Conservation (phyloP, 108 stramenopile species). For the Nitzschia sp. region DNA sequence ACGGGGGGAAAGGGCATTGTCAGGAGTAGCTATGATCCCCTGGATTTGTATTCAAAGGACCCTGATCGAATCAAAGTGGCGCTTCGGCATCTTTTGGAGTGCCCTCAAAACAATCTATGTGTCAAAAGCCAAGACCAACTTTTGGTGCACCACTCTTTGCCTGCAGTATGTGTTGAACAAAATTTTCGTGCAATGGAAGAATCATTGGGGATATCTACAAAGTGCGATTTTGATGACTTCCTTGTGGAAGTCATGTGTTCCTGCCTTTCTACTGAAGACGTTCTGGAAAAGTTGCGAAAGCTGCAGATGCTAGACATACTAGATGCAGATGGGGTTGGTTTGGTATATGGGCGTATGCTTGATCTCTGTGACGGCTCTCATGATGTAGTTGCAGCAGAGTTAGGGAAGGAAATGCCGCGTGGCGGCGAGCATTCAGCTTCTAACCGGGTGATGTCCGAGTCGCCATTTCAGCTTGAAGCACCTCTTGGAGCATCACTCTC, state of each 20-base stretch:
- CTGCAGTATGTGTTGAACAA: constrained; percentile 18
- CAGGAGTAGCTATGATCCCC: constrained; percentile 40
- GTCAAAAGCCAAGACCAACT: constrained; percentile 38
- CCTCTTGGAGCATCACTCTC: too few relatives aligned
- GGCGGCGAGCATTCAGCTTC: too few relatives aligned
- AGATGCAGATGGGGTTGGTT: constrained; percentile 70
- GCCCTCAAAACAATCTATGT: constrained; percentile 69
- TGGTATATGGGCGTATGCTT: constrained; percentile 56
- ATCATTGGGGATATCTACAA: constrained; percentile 11
- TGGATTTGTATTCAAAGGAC: constrained; percentile 58
- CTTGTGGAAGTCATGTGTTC: neutral
- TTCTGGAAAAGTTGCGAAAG: constrained; percentile 41
- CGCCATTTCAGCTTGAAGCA: constrained; percentile 18
- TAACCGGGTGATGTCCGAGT: neutral
- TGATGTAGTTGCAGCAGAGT: constrained; percentile 2
- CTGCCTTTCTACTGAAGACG: constrained; percentile 35
- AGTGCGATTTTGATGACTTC: neutral
- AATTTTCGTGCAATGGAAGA: constrained; percentile 7
- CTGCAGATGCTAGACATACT: constrained; percentile 60
- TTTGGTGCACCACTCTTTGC: constrained; percentile 5
- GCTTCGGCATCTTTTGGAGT: constrained; percentile 37
- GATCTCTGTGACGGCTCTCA: constrained; percentile 48
- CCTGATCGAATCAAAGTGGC: constrained; percentile 31
- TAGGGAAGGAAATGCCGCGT: too few relatives aligned
- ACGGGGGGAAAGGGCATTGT: neutral